Base-by-base conservation (phyloP, 202 grass and related monocot genomes). In the Saccharum hybrid region DNA sequence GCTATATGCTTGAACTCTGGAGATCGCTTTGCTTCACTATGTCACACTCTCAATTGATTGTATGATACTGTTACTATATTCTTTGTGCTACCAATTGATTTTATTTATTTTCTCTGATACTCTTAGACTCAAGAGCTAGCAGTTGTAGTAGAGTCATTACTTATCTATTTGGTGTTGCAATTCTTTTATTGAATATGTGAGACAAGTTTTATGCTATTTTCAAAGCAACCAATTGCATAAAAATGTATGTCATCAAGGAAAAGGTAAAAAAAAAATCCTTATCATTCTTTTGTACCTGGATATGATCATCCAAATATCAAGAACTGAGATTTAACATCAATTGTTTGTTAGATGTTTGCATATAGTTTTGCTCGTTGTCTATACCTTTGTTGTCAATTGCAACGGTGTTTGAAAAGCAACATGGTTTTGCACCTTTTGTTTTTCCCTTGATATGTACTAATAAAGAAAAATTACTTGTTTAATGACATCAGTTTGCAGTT, bases 261-360 rank as follows among this genome's bases (percentile, higher is more conserved):
- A 33, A 56, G n/a, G 23, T 2, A 10, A 59, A 22, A 30, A n/a
- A n/a, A 49, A 6, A 7, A 30, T 48, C 68, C 1, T 37, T 38
- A 8, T 6, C 15, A 48, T 48, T n/a, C 1, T 3, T 34, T 51
- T 16, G 26, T 65, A 63, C 16, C 38, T 48, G 34, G 21, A 68
- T 68, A 45, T 31, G 2, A 31, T 33, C 18, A 33, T 30, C 13
- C 14, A 5, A 60, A 82, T 42, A 39, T 68, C 11, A 34, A 57
- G 15, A 38, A 9, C 61, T 64, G 12, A 39, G 30, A 56, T 66
- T 83, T 2, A 14, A 39, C 31, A 56, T 41, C 8, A 2, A 22
- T 71, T 59, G 9, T 6, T 74, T 64, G 42, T 7, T 81, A n/a
- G 37, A 34, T 63, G 26, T 37, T 72, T 74, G 40, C 28, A 34